Evolutionary conservation across 257 asterid species (phyloP).

Genomic region (Nicotiana attenuata): DNA sequence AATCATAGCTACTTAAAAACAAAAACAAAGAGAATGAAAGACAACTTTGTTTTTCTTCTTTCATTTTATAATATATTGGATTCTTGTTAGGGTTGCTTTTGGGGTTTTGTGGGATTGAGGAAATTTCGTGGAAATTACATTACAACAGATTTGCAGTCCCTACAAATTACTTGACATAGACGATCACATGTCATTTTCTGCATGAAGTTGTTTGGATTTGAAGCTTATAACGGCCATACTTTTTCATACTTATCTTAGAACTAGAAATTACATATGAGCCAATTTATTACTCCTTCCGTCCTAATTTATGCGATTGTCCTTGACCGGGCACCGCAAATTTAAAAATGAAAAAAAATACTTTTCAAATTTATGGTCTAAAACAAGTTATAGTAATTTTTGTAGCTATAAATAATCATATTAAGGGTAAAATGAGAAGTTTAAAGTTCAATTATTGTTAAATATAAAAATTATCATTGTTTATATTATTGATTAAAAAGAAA

Average conservation of each 20-base stretch:
- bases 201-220: neutral
- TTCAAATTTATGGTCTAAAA: no score
- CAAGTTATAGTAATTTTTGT: no score
- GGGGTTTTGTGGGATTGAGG: neutral
- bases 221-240: neutral
- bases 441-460: no score
- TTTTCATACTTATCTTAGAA: neutral
- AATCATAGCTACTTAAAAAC: neutral
- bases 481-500: no score
- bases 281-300: no score
- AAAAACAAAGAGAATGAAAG: neutral
- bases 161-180: conserved; percentile 2
- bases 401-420: no score
- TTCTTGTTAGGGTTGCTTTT: neutral
- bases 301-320: no score
- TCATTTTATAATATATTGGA: neutral
- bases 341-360: no score
- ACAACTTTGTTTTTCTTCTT: neutral
- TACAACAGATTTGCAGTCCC: neutral
- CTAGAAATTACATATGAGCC: neutral
- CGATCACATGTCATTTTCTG: neutral
- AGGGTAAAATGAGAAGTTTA: no score
- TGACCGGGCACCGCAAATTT: no score
- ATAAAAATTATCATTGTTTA: no score
- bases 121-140: conserved; percentile 5